Conservation (phyloP, 495 filamentous ascomycete genomes). For the Podospora conica region DNA sequence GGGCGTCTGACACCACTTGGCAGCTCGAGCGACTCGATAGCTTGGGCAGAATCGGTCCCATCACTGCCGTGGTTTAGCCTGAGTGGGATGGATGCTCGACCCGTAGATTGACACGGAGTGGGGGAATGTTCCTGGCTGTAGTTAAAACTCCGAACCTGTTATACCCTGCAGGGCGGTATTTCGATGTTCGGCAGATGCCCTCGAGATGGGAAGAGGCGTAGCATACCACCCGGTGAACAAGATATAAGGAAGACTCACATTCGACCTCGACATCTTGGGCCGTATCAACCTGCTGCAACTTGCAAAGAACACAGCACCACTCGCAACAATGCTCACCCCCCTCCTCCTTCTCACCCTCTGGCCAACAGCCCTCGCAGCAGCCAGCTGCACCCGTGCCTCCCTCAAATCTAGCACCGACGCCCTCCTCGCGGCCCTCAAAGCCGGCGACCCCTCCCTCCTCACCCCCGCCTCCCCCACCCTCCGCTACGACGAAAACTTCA, state of each 20-base stretch:
- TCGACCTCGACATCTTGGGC: neutral
- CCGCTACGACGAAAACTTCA: conserved; percentile 32
- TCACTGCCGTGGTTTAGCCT: neutral
- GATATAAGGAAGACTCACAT: neutral
- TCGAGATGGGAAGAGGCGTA: neutral
- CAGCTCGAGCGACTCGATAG: neutral
- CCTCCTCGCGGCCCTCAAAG: conserved; percentile 40
- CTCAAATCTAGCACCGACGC: conserved; percentile 37
- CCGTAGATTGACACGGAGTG: neutral
- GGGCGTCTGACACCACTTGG: neutral
- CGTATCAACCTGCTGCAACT: too few species aligned
- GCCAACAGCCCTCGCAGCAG: conserved; percentile 11
- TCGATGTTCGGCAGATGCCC: neutral
- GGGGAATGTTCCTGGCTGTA: neutral
- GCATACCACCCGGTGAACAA: neutral
- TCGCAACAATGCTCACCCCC: neutral
- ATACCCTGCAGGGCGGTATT: neutral
- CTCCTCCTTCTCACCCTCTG: neutral
- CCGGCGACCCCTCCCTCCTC: conserved; percentile 31
- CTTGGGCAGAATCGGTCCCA: neutral
- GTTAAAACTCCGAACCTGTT: neutral
- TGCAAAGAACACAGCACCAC: neutral
- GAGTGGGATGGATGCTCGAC: neutral
- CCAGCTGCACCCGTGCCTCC: conserved; percentile 33
- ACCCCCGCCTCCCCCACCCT: conserved; percentile 18